Conservation (phyloP, 2,329 filamentous ascomycete genomes). For the Diaporthe helianthi region DNA sequence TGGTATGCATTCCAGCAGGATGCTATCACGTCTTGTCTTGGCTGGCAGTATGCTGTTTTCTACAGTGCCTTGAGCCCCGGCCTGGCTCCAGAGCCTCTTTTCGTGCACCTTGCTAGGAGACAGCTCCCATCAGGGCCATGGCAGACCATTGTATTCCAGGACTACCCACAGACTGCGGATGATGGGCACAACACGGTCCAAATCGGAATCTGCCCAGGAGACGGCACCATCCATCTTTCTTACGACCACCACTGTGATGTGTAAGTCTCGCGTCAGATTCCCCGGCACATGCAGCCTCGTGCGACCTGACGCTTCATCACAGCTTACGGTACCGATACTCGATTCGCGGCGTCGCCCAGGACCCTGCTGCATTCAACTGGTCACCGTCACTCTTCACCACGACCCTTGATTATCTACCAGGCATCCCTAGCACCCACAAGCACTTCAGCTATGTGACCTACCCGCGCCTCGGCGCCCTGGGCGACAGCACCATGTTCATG, state of each 20-base stretch:
- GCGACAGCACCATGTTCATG: slow-evolving; percentile 49
- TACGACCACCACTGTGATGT: slow-evolving; percentile 58
- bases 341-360: slow-evolving; percentile 41
- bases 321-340: slow-evolving; percentile 50
- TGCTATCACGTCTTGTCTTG: slow-evolving; percentile 52
- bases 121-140: slow-evolving; percentile 49
- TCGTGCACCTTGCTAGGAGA: slow-evolving; percentile 54
- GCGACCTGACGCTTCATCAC: not conserved
- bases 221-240: slow-evolving; percentile 60
- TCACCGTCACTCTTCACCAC: slow-evolving; percentile 45
- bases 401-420: slow-evolving; percentile 47
- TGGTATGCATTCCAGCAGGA: slow-evolving; percentile 58
- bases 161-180: slow-evolving; percentile 57
- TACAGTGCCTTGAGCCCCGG: slow-evolving; percentile 43
- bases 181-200: slow-evolving; percentile 62
- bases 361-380: slow-evolving; percentile 45
- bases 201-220: slow-evolving; percentile 55
- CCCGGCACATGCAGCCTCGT: not conserved
- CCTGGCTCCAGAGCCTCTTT: slow-evolving; percentile 44
- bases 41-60: slow-evolving; percentile 58
- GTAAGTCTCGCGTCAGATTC: slow-evolving; percentile 35
- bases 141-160: slow-evolving; percentile 55
- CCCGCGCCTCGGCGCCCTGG: slow-evolving; percentile 53
- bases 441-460: slow-evolving; percentile 53
- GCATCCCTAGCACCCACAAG: slow-evolving; percentile 40